A percentile compares a stretch with the other conserved stretches of the same genome.
Conservation (phyloP, 768 basidiomycete species). For the Lactarius evosmus region DNA sequence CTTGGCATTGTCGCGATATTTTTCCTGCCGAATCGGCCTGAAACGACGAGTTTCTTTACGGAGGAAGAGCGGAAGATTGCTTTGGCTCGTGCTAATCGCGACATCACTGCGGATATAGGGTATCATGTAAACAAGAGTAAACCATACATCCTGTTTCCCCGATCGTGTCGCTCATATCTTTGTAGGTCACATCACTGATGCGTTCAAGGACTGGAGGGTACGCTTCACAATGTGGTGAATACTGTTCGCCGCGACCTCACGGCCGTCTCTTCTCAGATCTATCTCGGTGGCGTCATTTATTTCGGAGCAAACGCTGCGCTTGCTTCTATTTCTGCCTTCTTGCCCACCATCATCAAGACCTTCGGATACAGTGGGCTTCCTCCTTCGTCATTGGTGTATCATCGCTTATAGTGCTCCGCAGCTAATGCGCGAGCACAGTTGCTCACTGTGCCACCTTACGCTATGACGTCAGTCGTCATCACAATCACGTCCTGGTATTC, state of each 20-base stretch:
- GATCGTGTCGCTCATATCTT: background rate
- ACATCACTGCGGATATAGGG: slow-evolving; percentile 62
- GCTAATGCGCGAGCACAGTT: slow-evolving; percentile 66
- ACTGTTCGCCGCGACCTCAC: background rate
- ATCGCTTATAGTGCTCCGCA: slow-evolving; percentile 32
- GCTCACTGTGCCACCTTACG: slow-evolving; percentile 80
- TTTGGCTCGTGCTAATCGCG: slow-evolving; percentile 62
- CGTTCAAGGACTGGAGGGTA: slow-evolving; percentile 72
- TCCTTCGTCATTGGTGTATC: background rate
- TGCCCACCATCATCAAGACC: slow-evolving; percentile 76
- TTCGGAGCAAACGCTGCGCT: slow-evolving; percentile 75
- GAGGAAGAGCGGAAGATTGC: slow-evolving; percentile 55
- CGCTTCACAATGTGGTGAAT: slow-evolving; percentile 20
- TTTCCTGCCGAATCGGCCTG: slow-evolving; percentile 67
- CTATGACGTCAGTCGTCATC: slow-evolving; percentile 63
- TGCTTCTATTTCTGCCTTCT: slow-evolving; percentile 77
- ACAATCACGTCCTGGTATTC: slow-evolving; percentile 56
- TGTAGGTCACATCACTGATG: slow-evolving; percentile 58
- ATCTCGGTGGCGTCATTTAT: slow-evolving; percentile 67
- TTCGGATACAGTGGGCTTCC: slow-evolving; percentile 62
- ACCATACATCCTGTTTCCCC: slow-evolving; percentile 3
- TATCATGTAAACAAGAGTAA: slow-evolving; percentile 60
- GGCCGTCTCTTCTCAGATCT: slow-evolving; percentile 41
- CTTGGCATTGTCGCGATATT: slow-evolving; percentile 56
- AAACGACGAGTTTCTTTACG: slow-evolving; percentile 58